Base-by-base conservation (phyloP, 2,329 filamentous ascomycete species). In the Xylariaceae sp. region DNA sequence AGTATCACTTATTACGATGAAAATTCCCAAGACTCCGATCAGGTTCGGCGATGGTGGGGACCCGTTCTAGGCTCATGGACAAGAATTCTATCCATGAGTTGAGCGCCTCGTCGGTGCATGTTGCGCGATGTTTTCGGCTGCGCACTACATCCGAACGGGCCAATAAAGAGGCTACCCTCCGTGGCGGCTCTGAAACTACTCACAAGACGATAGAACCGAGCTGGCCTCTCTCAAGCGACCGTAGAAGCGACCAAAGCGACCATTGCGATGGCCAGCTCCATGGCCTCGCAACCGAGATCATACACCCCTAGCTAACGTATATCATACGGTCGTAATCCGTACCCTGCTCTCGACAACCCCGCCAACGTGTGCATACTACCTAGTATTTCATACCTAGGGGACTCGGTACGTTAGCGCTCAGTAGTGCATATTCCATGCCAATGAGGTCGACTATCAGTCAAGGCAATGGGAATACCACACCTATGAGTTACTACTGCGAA, bases 31-130 rank as follows among this genome's bases (percentile, higher is more conserved):
- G 23, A 30, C 23, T 30, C 23, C 23, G 23, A 42, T 8, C 37
- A 13, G 37, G 37, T 34, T 34, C 50, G 51, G 50, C 44, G 50
- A 17, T 30, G 44, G 39, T 49, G n/a, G 51, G 37, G 55, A 35
- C 42, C 44, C 49, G 42, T 37, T 50, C 44, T 37, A 10, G 23
- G 23, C 23, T 30, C 23, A 30, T 30, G 6, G 48, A 45, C 59
- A 52, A 39, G 10, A 49, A n/a, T 58, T 34, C 55, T 58, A 53
- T 34, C 55, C 55, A 53, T 51, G 54, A 55, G 13, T 45, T 35
- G 17, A 57, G 7, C 42, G 34, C 34, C 30, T 58, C 51, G 39
- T 58, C 13, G 18, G 23, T 48, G n/a, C 42, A 50, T 30, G 37
- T 48, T 48, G 45, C 48, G 55, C 47, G 18, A 39, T 42, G 10